Base-by-base conservation (phyloP, 1,139 yeast genomes). In the Neolecta irregularis region DNA sequence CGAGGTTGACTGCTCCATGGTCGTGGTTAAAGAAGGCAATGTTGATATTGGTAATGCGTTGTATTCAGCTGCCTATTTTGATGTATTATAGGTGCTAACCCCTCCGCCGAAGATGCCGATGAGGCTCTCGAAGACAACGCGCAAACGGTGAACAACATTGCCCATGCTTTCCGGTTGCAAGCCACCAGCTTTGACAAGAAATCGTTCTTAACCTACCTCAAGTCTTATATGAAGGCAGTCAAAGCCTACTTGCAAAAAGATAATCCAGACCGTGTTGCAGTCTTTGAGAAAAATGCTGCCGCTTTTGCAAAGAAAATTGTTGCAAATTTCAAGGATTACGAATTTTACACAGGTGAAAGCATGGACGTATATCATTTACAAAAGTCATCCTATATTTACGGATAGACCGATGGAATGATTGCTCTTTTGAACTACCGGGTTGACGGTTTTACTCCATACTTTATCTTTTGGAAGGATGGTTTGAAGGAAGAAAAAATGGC, bases 381-480 rank as follows among this genome's bases (percentile, higher is more conserved):
- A 20, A 6, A 9, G 17, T 15, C 7, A 20, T 12, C 6, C 11
- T 28, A 15, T 3, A 4, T 15, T 28, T 7, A 28, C 22, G 21
- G 8, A 15, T 13, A 7, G 15, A 38, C 41, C 16, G 39, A 30
- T 31, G 95, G 78, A 55, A 88, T 88, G 98, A 67, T 88, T 59
- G 85, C 81, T 52, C 74, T 88, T 64, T 78, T 88, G 67, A 88
- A 88, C 92, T 88, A 88, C 83, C 92, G 99, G 69, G 98, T 88
- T 70, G 96, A 88, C 60, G 99, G 98, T 69, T 69, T 74, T 55
- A 91, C 99, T 51, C 98, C 98, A 58, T 91, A 59, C 69, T 91
- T 88, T 58, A 81, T 85, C 51, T 74, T 83, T 76, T 88, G 96
- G 96, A 91, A 85, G 72, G 96, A 88, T 65, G 98, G 96, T 73